Conservation (phyloP, 176 grass and related monocot species). For the Triticum aestivum region DNA sequence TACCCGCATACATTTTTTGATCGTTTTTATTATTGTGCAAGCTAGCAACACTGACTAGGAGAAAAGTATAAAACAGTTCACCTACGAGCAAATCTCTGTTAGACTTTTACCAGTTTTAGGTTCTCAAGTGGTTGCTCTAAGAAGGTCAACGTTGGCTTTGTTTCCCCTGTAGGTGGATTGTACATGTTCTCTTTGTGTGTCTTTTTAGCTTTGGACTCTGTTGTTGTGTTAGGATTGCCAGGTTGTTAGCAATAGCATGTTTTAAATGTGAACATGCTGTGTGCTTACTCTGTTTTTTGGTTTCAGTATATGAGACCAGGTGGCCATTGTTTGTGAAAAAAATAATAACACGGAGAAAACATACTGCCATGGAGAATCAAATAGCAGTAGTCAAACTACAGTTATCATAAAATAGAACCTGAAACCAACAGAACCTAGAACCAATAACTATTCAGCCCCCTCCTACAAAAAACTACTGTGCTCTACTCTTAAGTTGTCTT, state of each 20-base stretch:
- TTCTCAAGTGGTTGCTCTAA: neutral
- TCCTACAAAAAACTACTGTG: neutral
- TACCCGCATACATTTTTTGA: no score
- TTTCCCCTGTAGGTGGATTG: neutral
- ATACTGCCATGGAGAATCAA: neutral
- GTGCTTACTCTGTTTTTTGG: neutral
- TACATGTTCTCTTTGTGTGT: neutral
- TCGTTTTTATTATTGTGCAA: neutral
- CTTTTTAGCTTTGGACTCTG: neutral
- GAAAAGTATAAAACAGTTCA: neutral
- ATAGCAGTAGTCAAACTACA: neutral
- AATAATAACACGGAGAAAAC: neutral
- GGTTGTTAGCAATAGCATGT: neutral
- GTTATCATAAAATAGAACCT: neutral
- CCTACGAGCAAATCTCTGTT: neutral
- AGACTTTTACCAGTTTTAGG: neutral
- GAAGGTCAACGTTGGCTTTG: neutral
- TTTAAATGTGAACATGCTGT: neutral
- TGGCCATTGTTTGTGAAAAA: neutral
- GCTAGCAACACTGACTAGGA: neutral
- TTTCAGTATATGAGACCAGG: neutral
- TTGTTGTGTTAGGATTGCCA: neutral
- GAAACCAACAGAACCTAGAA: neutral
- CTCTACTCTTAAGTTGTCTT: neutral
- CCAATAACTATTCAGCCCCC: neutral